Conservation (phyloP, 2,329 filamentous ascomycete species). For the Chlorencoelia australis region DNA sequence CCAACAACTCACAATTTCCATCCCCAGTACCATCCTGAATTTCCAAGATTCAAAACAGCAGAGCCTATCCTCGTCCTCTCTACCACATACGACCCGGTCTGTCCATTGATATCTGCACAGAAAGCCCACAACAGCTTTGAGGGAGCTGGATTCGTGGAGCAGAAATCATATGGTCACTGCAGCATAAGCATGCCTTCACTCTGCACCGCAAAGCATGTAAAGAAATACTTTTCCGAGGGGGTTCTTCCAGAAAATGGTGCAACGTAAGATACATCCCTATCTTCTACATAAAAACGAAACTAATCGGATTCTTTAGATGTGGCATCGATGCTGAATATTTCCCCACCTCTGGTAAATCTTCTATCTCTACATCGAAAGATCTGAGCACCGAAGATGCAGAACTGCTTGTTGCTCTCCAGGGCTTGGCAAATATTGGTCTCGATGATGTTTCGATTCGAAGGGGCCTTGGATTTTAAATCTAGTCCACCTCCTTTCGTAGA, state of each 20-base stretch:
- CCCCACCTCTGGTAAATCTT: slow-evolving; percentile 4
- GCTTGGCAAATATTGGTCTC: too few relatives aligned
- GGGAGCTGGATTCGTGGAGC: slow-evolving; percentile 18
- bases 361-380: not conserved
- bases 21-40: slow-evolving; percentile 12
- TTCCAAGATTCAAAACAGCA: slow-evolving; percentile 13
- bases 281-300: not conserved
- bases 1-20: slow-evolving; percentile 11
- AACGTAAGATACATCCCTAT: slow-evolving; percentile 8
- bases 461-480: too few relatives aligned
- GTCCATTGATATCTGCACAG: slow-evolving; percentile 15
- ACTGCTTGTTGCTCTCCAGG: slow-evolving; percentile 10
- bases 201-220: slow-evolving; percentile 16
- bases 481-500: too few relatives aligned
- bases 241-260: slow-evolving; percentile 11
- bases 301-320: slow-evolving; percentile 7
- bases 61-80: slow-evolving; percentile 19
- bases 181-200: slow-evolving; percentile 17
- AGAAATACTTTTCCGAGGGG: slow-evolving; percentile 17
- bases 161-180: slow-evolving; percentile 20
- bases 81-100: slow-evolving; percentile 19
- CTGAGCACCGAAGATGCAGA: slow-evolving; percentile 7
- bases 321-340: slow-evolving; percentile 12
- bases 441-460: too few relatives aligned
- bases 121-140: slow-evolving; percentile 19